Percentiles rank a stretch among this genome's conserved stretches.
These are phyloP conservation scores for Fraxinus pennsylvanica DNA, from an alignment of 257 asterid genomes.

Conservation along the genomic window DNA sequence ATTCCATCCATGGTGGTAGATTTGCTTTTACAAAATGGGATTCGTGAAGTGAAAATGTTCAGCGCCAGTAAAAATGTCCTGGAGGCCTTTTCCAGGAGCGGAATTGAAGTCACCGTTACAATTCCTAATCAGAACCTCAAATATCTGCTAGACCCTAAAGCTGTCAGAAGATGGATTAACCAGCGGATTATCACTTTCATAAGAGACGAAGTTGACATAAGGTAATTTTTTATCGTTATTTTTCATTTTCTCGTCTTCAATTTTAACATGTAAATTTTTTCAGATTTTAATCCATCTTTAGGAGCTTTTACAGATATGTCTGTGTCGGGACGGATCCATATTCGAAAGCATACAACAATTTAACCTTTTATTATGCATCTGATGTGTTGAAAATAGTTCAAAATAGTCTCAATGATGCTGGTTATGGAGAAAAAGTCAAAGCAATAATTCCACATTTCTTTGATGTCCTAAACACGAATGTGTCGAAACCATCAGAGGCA, in stretches of 20 bases:
- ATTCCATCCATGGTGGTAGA: conserved; percentile 28
- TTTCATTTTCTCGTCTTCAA: neutral
- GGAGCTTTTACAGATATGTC: neutral
- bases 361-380: neutral
- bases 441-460: conserved; percentile 32
- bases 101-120: neutral
- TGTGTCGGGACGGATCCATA: conserved; percentile 19
- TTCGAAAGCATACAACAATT: neutral
- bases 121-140: neutral
- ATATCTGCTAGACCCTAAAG: neutral
- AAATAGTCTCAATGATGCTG: neutral
- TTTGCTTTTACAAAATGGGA: neutral
- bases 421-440: neutral
- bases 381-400: neutral
- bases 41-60: neutral
- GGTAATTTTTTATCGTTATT: neutral
- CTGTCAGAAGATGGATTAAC: conserved; percentile 3
- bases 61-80: neutral
- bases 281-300: neutral
- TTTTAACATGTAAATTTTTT: neutral
- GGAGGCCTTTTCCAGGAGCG: conserved; percentile 1
- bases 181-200: neutral
- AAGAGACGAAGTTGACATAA: neutral
- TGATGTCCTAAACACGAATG: conserved; percentile 15
- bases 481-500: conserved; percentile 37